Percentiles rank a stretch among this genome's conserved stretches.
Evolutionary conservation across 148 eudicot genomes (phyloP).

Genomic region (Rhododendron simsii): DNA sequence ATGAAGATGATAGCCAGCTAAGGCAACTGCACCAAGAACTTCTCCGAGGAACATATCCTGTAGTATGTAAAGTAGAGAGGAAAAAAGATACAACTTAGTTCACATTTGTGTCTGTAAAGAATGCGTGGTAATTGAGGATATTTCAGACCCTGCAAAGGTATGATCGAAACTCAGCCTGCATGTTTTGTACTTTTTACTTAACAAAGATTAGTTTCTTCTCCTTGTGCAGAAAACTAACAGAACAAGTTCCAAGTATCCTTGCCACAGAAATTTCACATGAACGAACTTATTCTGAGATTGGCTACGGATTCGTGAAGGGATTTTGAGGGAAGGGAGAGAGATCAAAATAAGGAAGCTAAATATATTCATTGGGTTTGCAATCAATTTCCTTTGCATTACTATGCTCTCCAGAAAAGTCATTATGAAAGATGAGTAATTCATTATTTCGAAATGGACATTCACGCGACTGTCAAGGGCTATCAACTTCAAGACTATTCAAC

Average conservation of each 20-base stretch:
- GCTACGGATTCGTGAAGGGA: not conserved
- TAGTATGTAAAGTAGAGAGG: not conserved
- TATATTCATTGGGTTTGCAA: too few species aligned
- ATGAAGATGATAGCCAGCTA: slow-evolving; percentile 19
- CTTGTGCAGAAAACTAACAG: too few species aligned
- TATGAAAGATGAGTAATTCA: too few species aligned
- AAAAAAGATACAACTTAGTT: not conserved
- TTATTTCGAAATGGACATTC: not conserved
- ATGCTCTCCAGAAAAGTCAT: too few species aligned
- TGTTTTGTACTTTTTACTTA: too few species aligned
- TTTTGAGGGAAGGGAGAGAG: not conserved
- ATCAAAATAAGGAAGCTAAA: too few species aligned
- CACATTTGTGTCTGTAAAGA: too few species aligned
- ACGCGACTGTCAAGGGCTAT: not conserved
- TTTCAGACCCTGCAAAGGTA: not conserved
- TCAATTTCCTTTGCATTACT: too few species aligned
- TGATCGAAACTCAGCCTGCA: not conserved
- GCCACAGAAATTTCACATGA: not conserved
- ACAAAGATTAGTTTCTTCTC: not conserved
- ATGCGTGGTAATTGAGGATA: not conserved
- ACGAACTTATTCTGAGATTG: not conserved
- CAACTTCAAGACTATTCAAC: too few species aligned
- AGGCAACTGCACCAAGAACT: slow-evolving; percentile 44
- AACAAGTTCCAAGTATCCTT: too few species aligned
- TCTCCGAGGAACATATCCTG: slow-evolving; percentile 57